These are phyloP conservation scores for Monosporozyma siamensis DNA, from an alignment of 805 yeast genomes.

Conservation along the genomic window DNA sequence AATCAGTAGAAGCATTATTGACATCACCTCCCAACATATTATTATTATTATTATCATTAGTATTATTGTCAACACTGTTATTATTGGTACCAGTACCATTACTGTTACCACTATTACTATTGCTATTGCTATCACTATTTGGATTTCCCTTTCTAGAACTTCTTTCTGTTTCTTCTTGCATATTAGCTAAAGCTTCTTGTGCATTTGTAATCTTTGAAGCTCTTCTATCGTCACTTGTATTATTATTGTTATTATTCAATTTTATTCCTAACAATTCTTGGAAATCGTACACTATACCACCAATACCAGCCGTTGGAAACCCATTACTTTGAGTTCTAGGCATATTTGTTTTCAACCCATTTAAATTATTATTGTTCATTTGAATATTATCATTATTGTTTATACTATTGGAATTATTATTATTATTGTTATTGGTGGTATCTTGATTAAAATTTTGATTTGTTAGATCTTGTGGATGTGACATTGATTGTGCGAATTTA, in stretches of 20 bases:
- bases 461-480: conserved; percentile 9
- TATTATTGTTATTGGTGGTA: neutral
- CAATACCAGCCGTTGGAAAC: conserved; percentile 25
- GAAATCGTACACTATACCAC: conserved; percentile 27
- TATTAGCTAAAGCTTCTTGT: conserved; percentile 25
- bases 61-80: no score
- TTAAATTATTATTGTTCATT: conserved; percentile 7
- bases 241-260: conserved; percentile 14
- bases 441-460: conserved; percentile 4
- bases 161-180: conserved; percentile 22
- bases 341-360: neutral
- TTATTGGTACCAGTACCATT: neutral
- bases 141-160: neutral
- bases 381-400: conserved; percentile 13
- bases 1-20: neutral
- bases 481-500: conserved; percentile 8
- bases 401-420: neutral
- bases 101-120: neutral
- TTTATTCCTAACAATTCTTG: conserved; percentile 23
- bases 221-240: conserved; percentile 12
- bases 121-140: neutral
- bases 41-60: neutral
- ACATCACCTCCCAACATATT: neutral
- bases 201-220: conserved; percentile 21
- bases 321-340: conserved; percentile 3